Base-by-base conservation (phyloP, 225 moss, liverwort and hornwort genomes). In the Bryoerythrophyllum caledonicum region DNA sequence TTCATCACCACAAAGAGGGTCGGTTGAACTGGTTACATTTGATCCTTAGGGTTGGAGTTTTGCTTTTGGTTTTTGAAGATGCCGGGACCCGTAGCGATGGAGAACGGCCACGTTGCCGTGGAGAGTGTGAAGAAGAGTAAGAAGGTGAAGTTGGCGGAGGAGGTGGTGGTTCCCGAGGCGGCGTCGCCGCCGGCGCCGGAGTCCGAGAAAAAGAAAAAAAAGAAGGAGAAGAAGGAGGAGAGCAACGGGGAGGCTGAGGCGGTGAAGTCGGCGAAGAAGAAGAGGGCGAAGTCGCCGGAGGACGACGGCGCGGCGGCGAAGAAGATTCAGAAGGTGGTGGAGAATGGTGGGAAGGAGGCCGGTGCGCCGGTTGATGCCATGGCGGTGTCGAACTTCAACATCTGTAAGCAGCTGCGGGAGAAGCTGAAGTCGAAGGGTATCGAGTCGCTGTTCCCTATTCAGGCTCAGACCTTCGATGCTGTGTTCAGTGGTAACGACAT, bases 341-440 rank as follows among this genome's bases (percentile, higher is more conserved):
- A 77, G 72, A 62, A 85, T 27, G 81, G 85, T 20, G 82, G 82
- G 11, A 80, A 78, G 70, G 73, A 90, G 68, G 63, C 77, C 10
- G 90, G 82, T 15, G 73, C 79, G 0, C 82, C 73, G 1, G 81
- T 82, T 40, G 78, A 86, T n/a, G 76, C 90, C 9, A 91, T 90
- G 77, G 76, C 90, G 0, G 96, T 96, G 26, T 81, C 90, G 15
- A 96, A 87, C 83, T 96, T 92, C 68, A 92, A 86, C 62, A 92
- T 96, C 27, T 85, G 86, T 19, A 76, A 87, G 75, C 55, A 82
- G 15, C 79, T 96, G 77, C 84, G 84, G 12, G 87, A 84, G 26
- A 94, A 85, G 74, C 64, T 96, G 73, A 94, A 96, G 59, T 90
- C 90, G 0, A 94, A 94, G 65, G 92, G 92, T 21, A 96, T 96